Conservation (phyloP, 2,329 filamentous ascomycete genomes). For the Coniochaeta sp. region DNA sequence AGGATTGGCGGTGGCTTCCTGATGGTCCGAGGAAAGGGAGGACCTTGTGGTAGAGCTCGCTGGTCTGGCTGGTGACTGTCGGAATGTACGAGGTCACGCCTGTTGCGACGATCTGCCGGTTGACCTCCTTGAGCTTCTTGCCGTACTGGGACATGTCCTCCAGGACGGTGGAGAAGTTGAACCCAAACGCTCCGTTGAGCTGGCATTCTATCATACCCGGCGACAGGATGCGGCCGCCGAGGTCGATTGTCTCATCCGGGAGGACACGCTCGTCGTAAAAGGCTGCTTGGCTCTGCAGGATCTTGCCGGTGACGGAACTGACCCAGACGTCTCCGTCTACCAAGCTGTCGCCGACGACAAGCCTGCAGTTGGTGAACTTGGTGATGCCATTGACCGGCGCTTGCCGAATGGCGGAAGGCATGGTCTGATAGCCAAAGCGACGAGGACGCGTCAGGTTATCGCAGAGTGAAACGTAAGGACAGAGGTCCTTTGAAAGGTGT, state of each 20-base stretch:
- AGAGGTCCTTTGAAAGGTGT: neutral
- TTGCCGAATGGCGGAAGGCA: neutral
- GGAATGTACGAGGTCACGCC: slow-evolving; percentile 86
- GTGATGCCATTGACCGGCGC: slow-evolving; percentile 51
- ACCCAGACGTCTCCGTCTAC: slow-evolving; percentile 83
- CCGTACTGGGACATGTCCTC: slow-evolving; percentile 61
- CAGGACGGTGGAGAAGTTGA: slow-evolving; percentile 81
- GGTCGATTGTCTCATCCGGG: slow-evolving; percentile 69
- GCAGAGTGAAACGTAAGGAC: neutral
- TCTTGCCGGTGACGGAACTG: slow-evolving; percentile 71
- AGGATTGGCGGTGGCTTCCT: slow-evolving; percentile 47
- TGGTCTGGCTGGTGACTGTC: slow-evolving; percentile 72
- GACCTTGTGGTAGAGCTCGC: slow-evolving; percentile 75
- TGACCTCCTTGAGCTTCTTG: slow-evolving; percentile 64
- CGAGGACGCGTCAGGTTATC: neutral
- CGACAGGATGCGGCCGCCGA: slow-evolving; percentile 74
- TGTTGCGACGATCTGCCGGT: slow-evolving; percentile 63
- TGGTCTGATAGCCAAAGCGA: neutral
- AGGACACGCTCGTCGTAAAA: slow-evolving; percentile 62
- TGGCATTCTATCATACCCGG: slow-evolving; percentile 88
- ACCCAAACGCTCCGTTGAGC: slow-evolving; percentile 86
- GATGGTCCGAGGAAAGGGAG: slow-evolving; percentile 73
- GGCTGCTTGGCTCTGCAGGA: slow-evolving; percentile 60
- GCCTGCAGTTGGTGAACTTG: slow-evolving; percentile 82
- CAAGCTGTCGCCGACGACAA: slow-evolving; percentile 61